These are phyloP conservation scores for Paramyrothecium sp. DNA, from an alignment of 2,329 filamentous ascomycete genomes.

Conservation along the genomic window DNA sequence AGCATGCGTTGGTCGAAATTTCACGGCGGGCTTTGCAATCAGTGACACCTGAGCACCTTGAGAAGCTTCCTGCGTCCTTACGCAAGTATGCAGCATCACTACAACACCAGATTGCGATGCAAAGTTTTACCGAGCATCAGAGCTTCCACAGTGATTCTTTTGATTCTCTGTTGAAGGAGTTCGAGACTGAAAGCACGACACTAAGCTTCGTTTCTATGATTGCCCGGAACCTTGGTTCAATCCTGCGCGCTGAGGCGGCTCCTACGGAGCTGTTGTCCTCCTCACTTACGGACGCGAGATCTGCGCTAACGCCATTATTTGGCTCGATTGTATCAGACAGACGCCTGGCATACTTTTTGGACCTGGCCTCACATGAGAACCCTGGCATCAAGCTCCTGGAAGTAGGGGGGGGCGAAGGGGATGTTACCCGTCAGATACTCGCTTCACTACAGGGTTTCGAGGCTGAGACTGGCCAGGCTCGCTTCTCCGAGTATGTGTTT, in stretches of 20 bases:
- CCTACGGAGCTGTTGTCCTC: not conserved
- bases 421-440: not conserved
- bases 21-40: not conserved
- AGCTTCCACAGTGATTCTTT: not conserved
- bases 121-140: not conserved
- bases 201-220: not conserved
- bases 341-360: not conserved
- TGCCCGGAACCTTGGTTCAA: not conserved
- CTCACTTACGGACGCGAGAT: not conserved
- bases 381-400: not conserved
- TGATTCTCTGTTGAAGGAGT: not conserved
- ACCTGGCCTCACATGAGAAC: not conserved
- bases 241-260: not conserved
- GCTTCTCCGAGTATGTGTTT: not conserved
- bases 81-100: not conserved
- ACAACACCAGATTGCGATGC: not conserved
- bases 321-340: not conserved
- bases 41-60: not conserved
- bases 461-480: not conserved
- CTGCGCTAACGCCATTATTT: not conserved
- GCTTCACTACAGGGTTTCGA: not conserved
- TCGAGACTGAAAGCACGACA: not conserved
- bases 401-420: not conserved
- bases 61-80: not conserved
- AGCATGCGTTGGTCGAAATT: not conserved